Evolutionary conservation across 2,329 filamentous ascomycete species (phyloP).

Genomic region (Alternaria longipes): DNA sequence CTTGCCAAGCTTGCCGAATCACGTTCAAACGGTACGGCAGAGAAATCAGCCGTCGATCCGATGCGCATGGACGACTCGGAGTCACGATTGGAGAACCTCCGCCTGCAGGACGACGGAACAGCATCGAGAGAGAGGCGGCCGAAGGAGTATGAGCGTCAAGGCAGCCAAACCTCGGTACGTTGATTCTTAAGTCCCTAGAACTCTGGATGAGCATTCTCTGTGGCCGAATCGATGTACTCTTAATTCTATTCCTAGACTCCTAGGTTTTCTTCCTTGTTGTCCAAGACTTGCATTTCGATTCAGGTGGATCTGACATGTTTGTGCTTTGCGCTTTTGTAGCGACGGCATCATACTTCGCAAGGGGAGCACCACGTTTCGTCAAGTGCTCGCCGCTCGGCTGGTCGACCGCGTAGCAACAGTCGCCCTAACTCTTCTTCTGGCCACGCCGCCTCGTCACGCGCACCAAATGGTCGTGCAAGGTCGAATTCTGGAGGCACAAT

Average conservation of each 20-base stretch:
- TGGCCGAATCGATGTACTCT: conserved; percentile 54
- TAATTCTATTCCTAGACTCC: conserved; percentile 53
- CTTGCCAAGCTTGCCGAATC: conserved; percentile 82
- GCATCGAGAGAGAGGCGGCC: conserved; percentile 50
- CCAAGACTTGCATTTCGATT: conserved; percentile 47
- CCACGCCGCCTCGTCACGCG: conserved; percentile 34
- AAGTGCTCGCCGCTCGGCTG: conserved; percentile 45
- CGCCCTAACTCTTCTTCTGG: conserved; percentile 50
- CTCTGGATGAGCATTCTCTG: conserved; percentile 50
- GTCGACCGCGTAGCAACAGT: conserved; percentile 53
- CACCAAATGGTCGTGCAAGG: conserved; percentile 39
- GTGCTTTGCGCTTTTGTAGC: conserved; percentile 51
- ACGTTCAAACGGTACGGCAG: conserved; percentile 63
- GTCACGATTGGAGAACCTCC: conserved; percentile 88
- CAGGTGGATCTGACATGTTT: conserved; percentile 52
- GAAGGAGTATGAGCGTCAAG: conserved; percentile 53
- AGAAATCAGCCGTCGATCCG: conserved; percentile 52
- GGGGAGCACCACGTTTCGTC: conserved; percentile 46
- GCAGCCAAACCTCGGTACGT: conserved; percentile 55
- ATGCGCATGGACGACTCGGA: conserved; percentile 74
- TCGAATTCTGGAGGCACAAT: conserved; percentile 43
- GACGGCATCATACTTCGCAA: conserved; percentile 49
- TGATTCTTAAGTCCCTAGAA: conserved; percentile 55
- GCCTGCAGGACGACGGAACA: conserved; percentile 78
- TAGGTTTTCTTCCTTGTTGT: conserved; percentile 44